Base-by-base conservation (phyloP, 345 rosid species). In the Citrus inodora region DNA sequence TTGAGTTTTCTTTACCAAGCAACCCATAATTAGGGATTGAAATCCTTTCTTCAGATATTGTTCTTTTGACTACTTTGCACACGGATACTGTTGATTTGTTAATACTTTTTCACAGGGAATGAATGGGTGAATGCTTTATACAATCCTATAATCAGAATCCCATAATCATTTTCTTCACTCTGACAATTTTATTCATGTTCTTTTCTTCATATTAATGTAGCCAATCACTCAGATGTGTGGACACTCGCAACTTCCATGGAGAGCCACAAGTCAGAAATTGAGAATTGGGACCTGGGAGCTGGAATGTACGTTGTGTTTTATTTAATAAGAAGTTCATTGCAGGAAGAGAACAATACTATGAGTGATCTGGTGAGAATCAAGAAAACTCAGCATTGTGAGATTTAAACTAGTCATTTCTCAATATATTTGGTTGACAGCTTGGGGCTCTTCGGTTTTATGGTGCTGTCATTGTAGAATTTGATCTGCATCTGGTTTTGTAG, bases 251-350 rank as follows among this genome's bases (percentile, higher is more conserved):
- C 91, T 37, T 84, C 84, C 71, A 94, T 94, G 98, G 98, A 94
- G 87, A 88, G 84, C 76, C 86, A 93, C 81, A 94, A 94, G 88
- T 92, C 95, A 79, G 97, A 94, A 87, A 94, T 96, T 87, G 97
- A 89, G 65, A 86, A 96, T 80, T 96, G 98, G 98, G 99, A 94
- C 82, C 86, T 96, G 81, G 98, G 98, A 84, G 98, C 95, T 67
- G 97, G 97, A 75, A 85, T 92, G 70, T 92, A 91, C 81, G 81
- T 92, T 71, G 86, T 92, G n/a, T 94, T 90, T 81, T 94, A 92
- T 85, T 82, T 86, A 68, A 75, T 90, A 75, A 90, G 82, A 84
- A 94, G 91, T 81, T 90, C 93, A 21, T 80, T 89, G 70, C 82
- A 79, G 76, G 97, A 86, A 74, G 92, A 87, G 76, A 79, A 76